Evolutionary conservation across 192 early-diverging fungal species (phyloP).

Genomic region (Gryganskiella cystojenkinii): DNA sequence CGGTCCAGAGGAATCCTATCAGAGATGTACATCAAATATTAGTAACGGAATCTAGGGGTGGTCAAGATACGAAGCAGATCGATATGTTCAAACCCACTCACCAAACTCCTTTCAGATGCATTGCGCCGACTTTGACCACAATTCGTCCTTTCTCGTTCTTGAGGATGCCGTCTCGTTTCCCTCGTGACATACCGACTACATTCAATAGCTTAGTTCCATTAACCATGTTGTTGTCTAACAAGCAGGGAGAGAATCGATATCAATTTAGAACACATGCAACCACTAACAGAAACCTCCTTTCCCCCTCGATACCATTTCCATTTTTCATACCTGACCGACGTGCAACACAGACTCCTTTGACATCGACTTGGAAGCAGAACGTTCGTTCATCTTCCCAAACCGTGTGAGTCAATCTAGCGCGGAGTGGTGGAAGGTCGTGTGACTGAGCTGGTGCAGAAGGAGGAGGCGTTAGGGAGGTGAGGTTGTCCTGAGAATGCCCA

Average conservation of each 20-base stretch:
- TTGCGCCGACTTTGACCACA: conserved; percentile 88
- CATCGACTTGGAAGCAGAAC: conserved; percentile 84
- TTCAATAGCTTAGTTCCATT: conserved; percentile 91
- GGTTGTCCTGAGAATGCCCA: conserved; percentile 31
- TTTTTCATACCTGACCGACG: conserved; percentile 67
- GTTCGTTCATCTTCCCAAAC: conserved; percentile 89
- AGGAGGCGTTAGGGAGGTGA: conserved; percentile 35
- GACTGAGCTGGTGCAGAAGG: conserved; percentile 33
- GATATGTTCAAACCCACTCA: conserved; percentile 33
- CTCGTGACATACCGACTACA: conserved; percentile 88
- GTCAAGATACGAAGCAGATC: neutral
- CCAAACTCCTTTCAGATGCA: conserved; percentile 92
- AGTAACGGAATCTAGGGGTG: neutral
- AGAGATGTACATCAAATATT: neutral
- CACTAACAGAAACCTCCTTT: neutral
- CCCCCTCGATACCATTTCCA: too few species aligned
- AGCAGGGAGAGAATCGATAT: conserved; percentile 3
- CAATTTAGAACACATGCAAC: neutral
- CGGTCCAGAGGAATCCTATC: conserved; percentile 59
- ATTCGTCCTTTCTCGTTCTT: conserved; percentile 89
- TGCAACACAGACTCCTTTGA: conserved; percentile 82
- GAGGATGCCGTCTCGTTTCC: conserved; percentile 86
- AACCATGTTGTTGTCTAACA: conserved; percentile 83
- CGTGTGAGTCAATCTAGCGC: conserved; percentile 73
- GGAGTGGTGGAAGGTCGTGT: conserved; percentile 51